These are phyloP conservation scores for Cutaneotrichosporon arboriforme DNA, from an alignment of 1,284 basidiomycete genomes.

Conservation along the genomic window DNA sequence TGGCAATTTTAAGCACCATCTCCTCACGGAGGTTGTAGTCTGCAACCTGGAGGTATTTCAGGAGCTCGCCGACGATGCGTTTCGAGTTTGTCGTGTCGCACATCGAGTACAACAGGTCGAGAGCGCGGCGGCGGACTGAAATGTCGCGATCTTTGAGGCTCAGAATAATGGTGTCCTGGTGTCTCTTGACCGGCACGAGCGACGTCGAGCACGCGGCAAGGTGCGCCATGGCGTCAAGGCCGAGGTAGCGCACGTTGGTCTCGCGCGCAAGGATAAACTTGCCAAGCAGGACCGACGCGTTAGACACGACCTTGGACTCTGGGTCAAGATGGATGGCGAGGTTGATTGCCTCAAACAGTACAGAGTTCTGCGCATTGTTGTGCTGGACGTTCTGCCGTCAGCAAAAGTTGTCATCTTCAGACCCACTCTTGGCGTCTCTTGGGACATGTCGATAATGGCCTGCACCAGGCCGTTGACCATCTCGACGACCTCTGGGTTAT, in stretches of 20 bases:
- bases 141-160: conserved; percentile 96
- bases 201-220: conserved; percentile 88
- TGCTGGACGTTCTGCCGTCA: conserved; percentile 79
- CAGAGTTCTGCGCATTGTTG: conserved; percentile 95
- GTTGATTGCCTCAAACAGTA: conserved; percentile 97
- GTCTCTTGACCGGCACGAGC: conserved; percentile 85
- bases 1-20: conserved; percentile 98
- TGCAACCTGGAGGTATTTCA: conserved; percentile 86
- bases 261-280: conserved; percentile 96
- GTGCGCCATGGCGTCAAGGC: conserved; percentile 97
- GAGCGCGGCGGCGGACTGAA: conserved; percentile 84
- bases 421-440: conserved; percentile 65
- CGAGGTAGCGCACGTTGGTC: conserved; percentile 96
- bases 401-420: background rate
- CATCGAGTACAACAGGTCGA: conserved; percentile 98
- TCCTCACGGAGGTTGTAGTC: conserved; percentile 95
- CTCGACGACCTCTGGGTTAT: conserved; percentile 71
- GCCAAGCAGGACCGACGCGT: conserved; percentile 86
- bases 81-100: conserved; percentile 95
- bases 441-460: conserved; percentile 87
- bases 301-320: conserved; percentile 79
- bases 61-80: conserved; percentile 85
- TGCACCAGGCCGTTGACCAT: conserved; percentile 80
- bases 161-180: conserved; percentile 91
- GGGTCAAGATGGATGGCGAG: conserved; percentile 95